phyloP scores from a whole-genome alignment of 306 rosid genomes.

The Casuarina equisetifolia region DNA sequence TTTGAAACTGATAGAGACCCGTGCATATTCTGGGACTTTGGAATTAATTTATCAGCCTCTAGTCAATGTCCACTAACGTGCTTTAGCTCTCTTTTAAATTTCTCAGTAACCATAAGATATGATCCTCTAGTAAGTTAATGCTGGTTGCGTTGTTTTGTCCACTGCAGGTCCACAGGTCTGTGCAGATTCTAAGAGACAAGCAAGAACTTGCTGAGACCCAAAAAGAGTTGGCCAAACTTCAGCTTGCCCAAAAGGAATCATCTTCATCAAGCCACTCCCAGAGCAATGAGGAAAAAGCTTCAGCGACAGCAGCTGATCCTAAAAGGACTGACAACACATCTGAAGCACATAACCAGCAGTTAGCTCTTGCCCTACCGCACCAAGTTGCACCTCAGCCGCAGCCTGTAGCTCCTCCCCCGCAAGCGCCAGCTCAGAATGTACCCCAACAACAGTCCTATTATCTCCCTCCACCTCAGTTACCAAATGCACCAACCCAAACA shows the following conservation, averaged over 20 bases:
- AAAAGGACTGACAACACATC: conserved; percentile 61
- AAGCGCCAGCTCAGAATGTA: conserved; percentile 57
- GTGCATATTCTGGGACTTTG: not conserved
- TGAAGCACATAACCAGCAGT: conserved; percentile 71
- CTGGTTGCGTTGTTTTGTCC: conserved; percentile 9
- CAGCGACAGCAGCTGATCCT: conserved; percentile 53
- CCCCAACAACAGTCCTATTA: conserved; percentile 73
- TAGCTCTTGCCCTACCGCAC: conserved; percentile 89
- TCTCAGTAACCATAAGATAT: not conserved
- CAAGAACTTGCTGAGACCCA: conserved; percentile 96
- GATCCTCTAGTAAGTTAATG: not conserved
- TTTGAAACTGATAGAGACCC: not conserved
- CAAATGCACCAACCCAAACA: conserved; percentile 50
- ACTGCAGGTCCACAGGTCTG: conserved; percentile 92
- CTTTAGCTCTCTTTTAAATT: not conserved
- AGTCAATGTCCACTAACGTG: not conserved
- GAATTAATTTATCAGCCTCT: not conserved
- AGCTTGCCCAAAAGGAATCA: conserved; percentile 82
- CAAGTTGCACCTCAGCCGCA: conserved; percentile 65
- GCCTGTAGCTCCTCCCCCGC: conserved; percentile 48
- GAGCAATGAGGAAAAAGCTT: conserved; percentile 71
- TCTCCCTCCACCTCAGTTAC: conserved; percentile 54
- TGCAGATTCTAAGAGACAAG: conserved; percentile 91
- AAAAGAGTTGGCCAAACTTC: conserved; percentile 94
- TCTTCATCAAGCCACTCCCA: conserved; percentile 69